These are phyloP conservation scores for Cynanchum wilfordii DNA, from an alignment of 257 asterid genomes.

Conservation along the genomic window DNA sequence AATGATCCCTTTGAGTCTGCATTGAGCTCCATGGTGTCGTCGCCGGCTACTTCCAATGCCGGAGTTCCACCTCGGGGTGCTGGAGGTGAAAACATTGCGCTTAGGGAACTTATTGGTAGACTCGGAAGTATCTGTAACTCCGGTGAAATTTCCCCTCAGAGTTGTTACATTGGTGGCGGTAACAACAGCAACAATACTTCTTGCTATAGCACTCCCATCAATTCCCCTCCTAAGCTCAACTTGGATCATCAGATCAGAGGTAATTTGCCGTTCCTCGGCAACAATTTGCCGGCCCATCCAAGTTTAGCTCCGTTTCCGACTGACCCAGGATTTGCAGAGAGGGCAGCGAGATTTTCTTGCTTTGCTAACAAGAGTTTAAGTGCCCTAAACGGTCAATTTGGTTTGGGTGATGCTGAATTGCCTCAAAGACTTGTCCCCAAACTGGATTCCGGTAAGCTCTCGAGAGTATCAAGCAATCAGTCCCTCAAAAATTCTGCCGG, in stretches of 20 bases:
- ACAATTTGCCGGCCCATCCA: slow-evolving; percentile 28
- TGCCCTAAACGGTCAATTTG: slow-evolving; percentile 23
- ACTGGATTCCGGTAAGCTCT: slow-evolving; percentile 40
- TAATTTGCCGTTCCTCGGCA: slow-evolving; percentile 25
- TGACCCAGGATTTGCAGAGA: slow-evolving; percentile 64
- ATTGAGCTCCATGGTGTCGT: slow-evolving; percentile 87
- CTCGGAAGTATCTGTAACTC: slow-evolving; percentile 64
- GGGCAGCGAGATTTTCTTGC: slow-evolving; percentile 69
- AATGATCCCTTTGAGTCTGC: slow-evolving; percentile 73
- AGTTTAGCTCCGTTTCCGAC: slow-evolving; percentile 41
- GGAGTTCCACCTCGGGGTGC: slow-evolving; percentile 13
- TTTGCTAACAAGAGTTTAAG: slow-evolving; percentile 41
- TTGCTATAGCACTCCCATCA: slow-evolving; percentile 62
- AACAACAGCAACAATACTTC: slow-evolving; percentile 39
- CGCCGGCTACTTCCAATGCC: slow-evolving; percentile 52
- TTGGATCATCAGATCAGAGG: slow-evolving; percentile 45
- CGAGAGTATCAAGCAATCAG: slow-evolving; percentile 38
- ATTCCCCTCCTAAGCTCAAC: slow-evolving; percentile 73
- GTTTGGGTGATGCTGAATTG: slow-evolving; percentile 24
- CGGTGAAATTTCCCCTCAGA: slow-evolving; percentile 51
- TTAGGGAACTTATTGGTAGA: slow-evolving; percentile 69
- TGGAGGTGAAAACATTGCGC: slow-evolving; percentile 40
- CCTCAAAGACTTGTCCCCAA: slow-evolving; percentile 22
- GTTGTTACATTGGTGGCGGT: slow-evolving; percentile 20
- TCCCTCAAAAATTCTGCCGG: slow-evolving; percentile 35